phyloP scores from a whole-genome alignment of 768 basidiomycete species.

The Boletellus emodensis region DNA sequence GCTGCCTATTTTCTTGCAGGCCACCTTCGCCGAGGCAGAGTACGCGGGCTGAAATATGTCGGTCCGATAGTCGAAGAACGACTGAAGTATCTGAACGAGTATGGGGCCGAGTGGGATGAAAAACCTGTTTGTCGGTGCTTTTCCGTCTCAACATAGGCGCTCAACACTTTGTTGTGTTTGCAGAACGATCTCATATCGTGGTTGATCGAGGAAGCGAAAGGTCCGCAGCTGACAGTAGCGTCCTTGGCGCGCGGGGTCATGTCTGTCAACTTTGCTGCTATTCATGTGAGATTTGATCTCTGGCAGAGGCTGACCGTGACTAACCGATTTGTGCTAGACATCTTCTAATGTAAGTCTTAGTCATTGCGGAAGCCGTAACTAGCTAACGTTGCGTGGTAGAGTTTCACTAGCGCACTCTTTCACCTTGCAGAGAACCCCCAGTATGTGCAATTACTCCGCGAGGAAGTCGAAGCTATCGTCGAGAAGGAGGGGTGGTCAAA shows the following conservation, averaged over 20 bases:
- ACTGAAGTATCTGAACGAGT: constrained; percentile 13
- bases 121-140: constrained; percentile 11
- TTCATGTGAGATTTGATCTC: constrained; percentile 15
- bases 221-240: constrained; percentile 11
- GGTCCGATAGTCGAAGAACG: constrained; percentile 32
- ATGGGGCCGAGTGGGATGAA: constrained; percentile 25
- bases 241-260: constrained; percentile 19
- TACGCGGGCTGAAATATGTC: constrained; percentile 12
- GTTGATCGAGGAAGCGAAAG: constrained; percentile 25
- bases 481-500: constrained; percentile 24
- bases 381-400: constrained; percentile 11
- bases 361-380: neutral
- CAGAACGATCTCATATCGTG: constrained; percentile 33
- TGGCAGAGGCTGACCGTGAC: neutral
- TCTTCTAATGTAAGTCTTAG: constrained; percentile 11
- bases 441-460: constrained; percentile 31
- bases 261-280: constrained; percentile 13
- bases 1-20: constrained; percentile 10
- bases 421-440: constrained; percentile 34
- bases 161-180: neutral
- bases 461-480: constrained; percentile 32
- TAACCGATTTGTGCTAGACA: constrained; percentile 6
- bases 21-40: neutral
- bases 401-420: constrained; percentile 31
- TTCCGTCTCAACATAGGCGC: neutral